Evolutionary conservation across 768 basidiomycete genomes (phyloP), one percentile per base, ranked within the genome.

Genomic region (Roridomyces roridus): DNA sequence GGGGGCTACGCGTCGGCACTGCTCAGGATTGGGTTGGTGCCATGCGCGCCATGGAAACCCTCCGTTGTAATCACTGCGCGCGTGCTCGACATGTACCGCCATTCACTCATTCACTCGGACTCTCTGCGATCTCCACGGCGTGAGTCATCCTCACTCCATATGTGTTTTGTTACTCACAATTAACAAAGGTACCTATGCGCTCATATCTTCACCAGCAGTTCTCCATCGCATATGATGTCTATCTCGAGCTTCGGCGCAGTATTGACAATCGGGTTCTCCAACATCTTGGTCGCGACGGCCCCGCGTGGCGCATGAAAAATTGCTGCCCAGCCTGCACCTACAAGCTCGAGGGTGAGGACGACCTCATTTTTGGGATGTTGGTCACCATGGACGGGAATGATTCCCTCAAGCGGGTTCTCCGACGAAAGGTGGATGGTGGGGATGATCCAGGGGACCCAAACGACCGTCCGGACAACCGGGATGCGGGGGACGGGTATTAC

Each of bases 241-340:
- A 69, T 36, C 62, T 68, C 4, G 47, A 40, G 6, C 29, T 66
- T 34, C 45, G 44, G 6, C 57, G 57, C 6, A 25, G 21, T 4
- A 43, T 60, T 4, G 62, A 64, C 18, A 17, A 45, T 17, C 37
- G 28, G 2, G 55, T 65, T 17, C 26, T 49, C 8, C 20, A 42
- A 3, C 48, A 52, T 5, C 66, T 72, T 23, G 61, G 57, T 15
- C 62, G 64, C 11, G 59, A 67, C 28, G 40, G 17, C 15, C 51
- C 53, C 2, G 46, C 58, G 17, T 69, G 65, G 67, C 59, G 64
- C 6, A 31, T 73, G 23, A 51, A 59, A 46, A 51, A 72, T 36
- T 48, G 64, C 6, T 73, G 72, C 48, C 67, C 72, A 0, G 40
- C 65, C 3, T 72, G 72, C 51, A 62, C 36, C 17, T 67, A 69